Evolutionary conservation across 2,329 filamentous ascomycete genomes (phyloP).

Genomic region (Tetracladium maxilliforme): DNA sequence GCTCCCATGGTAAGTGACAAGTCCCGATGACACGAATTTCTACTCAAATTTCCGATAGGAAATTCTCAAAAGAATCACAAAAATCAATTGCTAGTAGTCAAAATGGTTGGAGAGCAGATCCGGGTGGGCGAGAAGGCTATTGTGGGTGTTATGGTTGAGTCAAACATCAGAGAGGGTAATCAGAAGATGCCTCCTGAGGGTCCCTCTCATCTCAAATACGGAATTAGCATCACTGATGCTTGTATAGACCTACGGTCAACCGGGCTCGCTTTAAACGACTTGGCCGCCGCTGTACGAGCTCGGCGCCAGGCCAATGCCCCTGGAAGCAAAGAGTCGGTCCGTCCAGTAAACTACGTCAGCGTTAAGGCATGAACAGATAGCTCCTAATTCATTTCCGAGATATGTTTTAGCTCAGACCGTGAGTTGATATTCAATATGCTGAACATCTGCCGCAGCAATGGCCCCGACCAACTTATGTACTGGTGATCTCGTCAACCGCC

Average conservation of each 20-base stretch:
- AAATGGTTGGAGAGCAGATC: constrained; percentile 70
- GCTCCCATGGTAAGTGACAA: constrained; percentile 62
- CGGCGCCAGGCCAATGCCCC: constrained; percentile 51
- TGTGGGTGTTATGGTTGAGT: constrained; percentile 97
- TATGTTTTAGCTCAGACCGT: too few relatives aligned
- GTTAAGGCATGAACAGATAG: too few relatives aligned
- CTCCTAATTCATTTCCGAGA: too few relatives aligned
- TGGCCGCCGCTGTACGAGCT: constrained; percentile 69
- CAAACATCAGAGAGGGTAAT: constrained; percentile 84
- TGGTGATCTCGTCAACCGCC: too few relatives aligned
- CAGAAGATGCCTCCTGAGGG: constrained; percentile 82
- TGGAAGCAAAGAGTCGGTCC: too few relatives aligned
- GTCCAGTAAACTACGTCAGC: too few relatives aligned
- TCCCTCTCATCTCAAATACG: constrained; percentile 63
- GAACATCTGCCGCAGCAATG: too few relatives aligned
- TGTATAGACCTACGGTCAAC: constrained; percentile 91
- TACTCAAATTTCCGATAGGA: constrained; percentile 31
- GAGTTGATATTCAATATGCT: too few relatives aligned
- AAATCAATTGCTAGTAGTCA: constrained; percentile 90
- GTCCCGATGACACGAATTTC: constrained; percentile 1
- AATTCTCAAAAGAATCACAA: constrained; percentile 97
- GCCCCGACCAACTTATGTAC: too few relatives aligned
- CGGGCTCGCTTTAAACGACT: constrained; percentile 64
- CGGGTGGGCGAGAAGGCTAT: constrained; percentile 77
- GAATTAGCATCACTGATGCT: constrained; percentile 88